A percentile compares a stretch with the other conserved stretches of the same genome.
These are phyloP conservation scores for Salinomyces thailandicus DNA, from an alignment of 2,329 filamentous ascomycete genomes.

Conservation along the genomic window DNA sequence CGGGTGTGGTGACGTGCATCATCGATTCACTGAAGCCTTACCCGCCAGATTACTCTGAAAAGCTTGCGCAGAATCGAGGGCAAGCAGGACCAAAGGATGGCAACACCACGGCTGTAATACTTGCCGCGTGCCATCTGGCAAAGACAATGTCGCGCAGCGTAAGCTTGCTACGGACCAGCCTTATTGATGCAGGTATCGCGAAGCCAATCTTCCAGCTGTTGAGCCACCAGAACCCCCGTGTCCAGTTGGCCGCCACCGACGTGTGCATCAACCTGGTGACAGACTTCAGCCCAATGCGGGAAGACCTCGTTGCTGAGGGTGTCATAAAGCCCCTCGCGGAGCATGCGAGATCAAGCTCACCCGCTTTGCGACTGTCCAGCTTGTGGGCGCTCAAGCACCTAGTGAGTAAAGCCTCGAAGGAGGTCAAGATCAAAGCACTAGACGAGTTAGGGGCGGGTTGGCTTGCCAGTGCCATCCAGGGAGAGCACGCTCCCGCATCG, in stretches of 20 bases:
- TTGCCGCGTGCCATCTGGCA: slow-evolving; percentile 75
- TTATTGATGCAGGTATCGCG: slow-evolving; percentile 77
- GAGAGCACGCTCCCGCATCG: slow-evolving; percentile 28
- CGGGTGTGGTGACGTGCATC: slow-evolving; percentile 70
- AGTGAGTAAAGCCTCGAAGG: slow-evolving; percentile 59
- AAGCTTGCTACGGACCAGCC: slow-evolving; percentile 67
- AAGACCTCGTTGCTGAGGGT: slow-evolving; percentile 63
- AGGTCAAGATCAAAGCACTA: slow-evolving; percentile 66
- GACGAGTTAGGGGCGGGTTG: slow-evolving; percentile 68
- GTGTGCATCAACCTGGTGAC: slow-evolving; percentile 76
- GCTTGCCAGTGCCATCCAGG: slow-evolving; percentile 68
- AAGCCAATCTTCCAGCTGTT: slow-evolving; percentile 67
- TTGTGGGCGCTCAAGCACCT: slow-evolving; percentile 93
- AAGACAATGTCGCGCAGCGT: slow-evolving; percentile 77
- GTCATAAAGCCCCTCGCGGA: slow-evolving; percentile 69
- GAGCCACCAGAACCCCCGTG: slow-evolving; percentile 61
- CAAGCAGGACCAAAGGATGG: slow-evolving; percentile 47
- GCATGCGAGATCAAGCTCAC: slow-evolving; percentile 70
- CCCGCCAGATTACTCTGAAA: slow-evolving; percentile 23
- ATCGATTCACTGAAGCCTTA: slow-evolving; percentile 68
- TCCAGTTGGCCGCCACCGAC: slow-evolving; percentile 77
- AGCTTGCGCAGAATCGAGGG: slow-evolving; percentile 22
- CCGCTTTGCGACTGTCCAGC: slow-evolving; percentile 71
- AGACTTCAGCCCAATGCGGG: slow-evolving; percentile 84
- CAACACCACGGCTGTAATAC: slow-evolving; percentile 67